phyloP scores from a whole-genome alignment of 306 rosid genomes.

The Vigna trinervia region DNA sequence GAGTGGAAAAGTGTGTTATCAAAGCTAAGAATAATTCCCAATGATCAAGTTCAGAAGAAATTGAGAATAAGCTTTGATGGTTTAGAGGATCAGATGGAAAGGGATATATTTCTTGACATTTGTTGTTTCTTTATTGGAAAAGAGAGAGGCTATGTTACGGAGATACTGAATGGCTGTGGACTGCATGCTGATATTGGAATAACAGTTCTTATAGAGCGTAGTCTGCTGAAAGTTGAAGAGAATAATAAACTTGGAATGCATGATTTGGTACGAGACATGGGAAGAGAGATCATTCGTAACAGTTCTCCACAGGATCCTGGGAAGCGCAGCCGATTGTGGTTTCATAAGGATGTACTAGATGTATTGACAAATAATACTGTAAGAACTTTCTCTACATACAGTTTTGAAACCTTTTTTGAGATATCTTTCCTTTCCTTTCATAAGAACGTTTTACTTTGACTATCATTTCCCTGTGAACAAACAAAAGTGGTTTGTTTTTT shows the following conservation, averaged over 20 bases:
- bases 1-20: conserved; percentile 43
- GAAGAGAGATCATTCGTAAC: conserved; percentile 46
- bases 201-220: conserved; percentile 35
- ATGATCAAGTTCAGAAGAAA: neutral
- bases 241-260: conserved; percentile 41
- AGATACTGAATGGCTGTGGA: conserved; percentile 47
- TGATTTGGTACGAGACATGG: conserved; percentile 52
- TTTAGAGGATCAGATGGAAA: conserved; percentile 6
- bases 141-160: conserved; percentile 21
- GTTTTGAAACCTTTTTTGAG: neutral
- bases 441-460: no score
- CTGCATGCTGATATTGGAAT: conserved; percentile 46
- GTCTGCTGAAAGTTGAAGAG: conserved; percentile 40
- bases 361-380: conserved; percentile 33
- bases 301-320: conserved; percentile 15
- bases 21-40: neutral
- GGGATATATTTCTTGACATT: conserved; percentile 55
- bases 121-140: conserved; percentile 52
- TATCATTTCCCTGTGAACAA: neutral
- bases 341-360: conserved; percentile 21
- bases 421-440: neutral
- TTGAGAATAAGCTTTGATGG: conserved; percentile 29
- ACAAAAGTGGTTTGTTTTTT: neutral
- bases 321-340: conserved; percentile 42
- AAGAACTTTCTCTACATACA: conserved; percentile 20